phyloP scores from a whole-genome alignment of 768 basidiomycete genomes.

The Lepiota venenata region DNA sequence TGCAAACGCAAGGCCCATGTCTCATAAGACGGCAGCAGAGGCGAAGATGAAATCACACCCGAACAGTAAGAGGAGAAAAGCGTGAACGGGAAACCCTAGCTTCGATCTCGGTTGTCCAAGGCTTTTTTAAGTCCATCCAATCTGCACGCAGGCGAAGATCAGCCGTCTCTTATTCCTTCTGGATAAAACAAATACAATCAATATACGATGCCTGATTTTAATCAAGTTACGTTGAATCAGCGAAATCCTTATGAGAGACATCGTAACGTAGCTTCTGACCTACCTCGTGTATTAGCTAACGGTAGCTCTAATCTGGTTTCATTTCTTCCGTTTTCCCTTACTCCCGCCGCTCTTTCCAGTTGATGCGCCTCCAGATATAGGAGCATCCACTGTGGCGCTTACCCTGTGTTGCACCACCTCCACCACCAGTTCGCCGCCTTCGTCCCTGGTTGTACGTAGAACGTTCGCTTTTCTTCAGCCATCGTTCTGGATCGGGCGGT shows the following conservation, averaged over 20 bases:
- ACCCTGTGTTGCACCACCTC: slow-evolving; percentile 72
- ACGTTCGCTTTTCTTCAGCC: slow-evolving; percentile 85
- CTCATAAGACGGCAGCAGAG: not conserved
- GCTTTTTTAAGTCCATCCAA: not conserved
- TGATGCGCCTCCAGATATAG: slow-evolving; percentile 25
- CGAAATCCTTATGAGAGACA: not conserved
- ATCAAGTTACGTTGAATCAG: slow-evolving; percentile 10
- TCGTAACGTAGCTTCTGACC: not conserved
- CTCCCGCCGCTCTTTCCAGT: slow-evolving; percentile 36
- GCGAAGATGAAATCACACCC: not conserved
- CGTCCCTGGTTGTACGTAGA: slow-evolving; percentile 52
- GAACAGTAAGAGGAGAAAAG: not conserved
- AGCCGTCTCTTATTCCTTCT: slow-evolving; percentile 6
- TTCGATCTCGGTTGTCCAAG: no score
- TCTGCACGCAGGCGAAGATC: slow-evolving; percentile 8
- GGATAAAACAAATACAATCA: slow-evolving; percentile 15
- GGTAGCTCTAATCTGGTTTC: slow-evolving; percentile 13
- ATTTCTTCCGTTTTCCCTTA: slow-evolving; percentile 73
- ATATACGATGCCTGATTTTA: slow-evolving; percentile 12
- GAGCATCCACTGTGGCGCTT: slow-evolving; percentile 36
- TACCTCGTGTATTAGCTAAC: slow-evolving; percentile 9
- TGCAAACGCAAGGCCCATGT: not conserved
- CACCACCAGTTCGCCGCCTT: slow-evolving; percentile 49
- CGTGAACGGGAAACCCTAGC: no score
- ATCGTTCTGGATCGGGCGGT: slow-evolving; percentile 81